A percentile compares a stretch with the other conserved stretches of the same genome.
Conservation (phyloP, 2,329 filamentous ascomycete species). For the Aspergillus carbonarius region DNA sequence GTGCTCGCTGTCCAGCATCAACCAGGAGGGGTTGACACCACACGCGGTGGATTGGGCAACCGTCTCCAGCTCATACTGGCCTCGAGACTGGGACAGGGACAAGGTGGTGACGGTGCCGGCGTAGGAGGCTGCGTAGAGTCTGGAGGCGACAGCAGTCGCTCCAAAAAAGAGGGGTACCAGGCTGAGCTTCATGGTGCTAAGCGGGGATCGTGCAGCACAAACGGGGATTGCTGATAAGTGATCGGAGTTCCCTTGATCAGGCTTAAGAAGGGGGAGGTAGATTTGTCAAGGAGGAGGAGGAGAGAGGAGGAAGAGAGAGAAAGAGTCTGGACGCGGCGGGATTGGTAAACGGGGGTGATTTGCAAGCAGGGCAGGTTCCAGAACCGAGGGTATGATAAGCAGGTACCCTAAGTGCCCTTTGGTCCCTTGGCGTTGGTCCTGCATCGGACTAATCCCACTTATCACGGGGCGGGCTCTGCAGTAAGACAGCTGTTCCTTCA, state of each 20-base stretch:
- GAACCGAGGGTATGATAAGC: background rate
- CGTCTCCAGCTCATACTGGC: conserved; percentile 7
- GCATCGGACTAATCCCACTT: background rate
- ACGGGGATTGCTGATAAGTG: background rate
- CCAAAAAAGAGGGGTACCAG: background rate
- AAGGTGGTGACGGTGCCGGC: conserved; percentile 32
- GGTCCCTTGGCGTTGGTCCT: background rate
- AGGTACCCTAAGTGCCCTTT: background rate
- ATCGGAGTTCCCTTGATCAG: background rate
- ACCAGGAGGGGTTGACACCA: conserved; percentile 22
- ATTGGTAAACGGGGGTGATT: background rate
- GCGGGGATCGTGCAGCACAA: background rate
- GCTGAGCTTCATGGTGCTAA: background rate
- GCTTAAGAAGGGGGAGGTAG: background rate
- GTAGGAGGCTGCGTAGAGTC: conserved; percentile 38
- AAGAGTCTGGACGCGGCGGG: background rate
- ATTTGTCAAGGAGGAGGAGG: background rate
- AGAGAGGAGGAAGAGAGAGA: background rate
- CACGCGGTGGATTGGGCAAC: conserved; percentile 13
- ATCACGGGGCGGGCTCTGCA: background rate
- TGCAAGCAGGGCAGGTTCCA: background rate
- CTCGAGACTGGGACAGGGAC: conserved; percentile 17
- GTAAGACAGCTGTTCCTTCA: background rate
- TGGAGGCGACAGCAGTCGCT: background rate
- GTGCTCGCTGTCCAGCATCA: conserved; percentile 18